These are phyloP conservation scores for Aspergillus brasiliensis DNA, from an alignment of 2,329 filamentous ascomycete genomes.

Conservation along the genomic window DNA sequence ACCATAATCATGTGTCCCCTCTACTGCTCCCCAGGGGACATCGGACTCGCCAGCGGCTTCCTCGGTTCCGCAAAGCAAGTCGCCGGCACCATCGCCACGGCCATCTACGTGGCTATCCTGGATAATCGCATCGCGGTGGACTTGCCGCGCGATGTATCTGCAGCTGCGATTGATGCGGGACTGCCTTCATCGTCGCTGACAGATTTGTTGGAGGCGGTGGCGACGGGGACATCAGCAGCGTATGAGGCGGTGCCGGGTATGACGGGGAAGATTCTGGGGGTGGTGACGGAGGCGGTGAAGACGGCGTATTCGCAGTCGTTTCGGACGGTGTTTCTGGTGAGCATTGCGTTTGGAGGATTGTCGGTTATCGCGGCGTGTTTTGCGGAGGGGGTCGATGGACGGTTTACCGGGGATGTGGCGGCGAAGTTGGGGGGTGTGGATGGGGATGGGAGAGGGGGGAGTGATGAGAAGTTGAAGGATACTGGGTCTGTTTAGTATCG, in stretches of 20 bases:
- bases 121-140: neutral
- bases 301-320: slow-evolving; percentile 2
- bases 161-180: neutral
- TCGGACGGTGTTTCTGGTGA: slow-evolving; percentile 2
- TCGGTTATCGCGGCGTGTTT: slow-evolving; percentile 2
- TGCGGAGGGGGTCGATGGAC: neutral
- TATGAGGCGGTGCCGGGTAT: slow-evolving; percentile 1
- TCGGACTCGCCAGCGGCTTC: slow-evolving; percentile 5
- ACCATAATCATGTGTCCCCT: slow-evolving; percentile 6
- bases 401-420: neutral
- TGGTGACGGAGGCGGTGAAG: neutral
- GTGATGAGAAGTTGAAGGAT: neutral
- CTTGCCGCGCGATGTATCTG: neutral
- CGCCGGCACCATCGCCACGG: slow-evolving; percentile 4
- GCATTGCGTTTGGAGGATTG: neutral
- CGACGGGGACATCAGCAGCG: neutral
- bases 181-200: neutral
- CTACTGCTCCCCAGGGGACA: slow-evolving; percentile 1
- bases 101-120: slow-evolving; percentile 8
- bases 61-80: slow-evolving; percentile 5
- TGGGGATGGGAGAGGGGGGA: neutral
- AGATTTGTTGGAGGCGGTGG: neutral
- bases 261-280: neutral
- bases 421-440: neutral
- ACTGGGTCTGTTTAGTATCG: neutral